Base-by-base conservation (phyloP, 441 rosid species). In the Isatis lusitanica region DNA sequence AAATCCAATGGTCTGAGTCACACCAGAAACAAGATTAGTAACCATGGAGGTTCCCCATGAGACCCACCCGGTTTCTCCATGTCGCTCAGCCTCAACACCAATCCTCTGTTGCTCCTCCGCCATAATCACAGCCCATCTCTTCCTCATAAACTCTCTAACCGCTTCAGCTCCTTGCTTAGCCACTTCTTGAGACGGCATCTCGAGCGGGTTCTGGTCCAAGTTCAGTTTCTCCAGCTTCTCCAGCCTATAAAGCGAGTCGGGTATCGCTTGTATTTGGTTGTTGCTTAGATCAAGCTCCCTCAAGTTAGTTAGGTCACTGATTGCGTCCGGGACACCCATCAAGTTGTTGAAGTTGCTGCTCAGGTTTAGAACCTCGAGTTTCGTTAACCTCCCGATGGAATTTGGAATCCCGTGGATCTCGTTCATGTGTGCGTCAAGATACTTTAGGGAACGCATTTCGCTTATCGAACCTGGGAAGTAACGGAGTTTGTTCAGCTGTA, bases 261-360 rank as follows among this genome's bases (percentile, higher is more conserved):
- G 91, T 62, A 88, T 83, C 18, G 69, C 74, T 52, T 74, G 81
- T 75, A 88, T 83, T 64, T 88, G 93, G 72, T 88, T 88, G 87
- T 88, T 86, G 85, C 91, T 86, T 10, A 86, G 84, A 79, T 88
- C 89, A 24, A 88, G 88, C 73, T 88, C 89, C 68, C 74, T 80
- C 9, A 88, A 74, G 73, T 84, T 85, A 39, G 60, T 66, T 6
- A 88, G 71, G 53, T 88, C 91, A n/a, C 83, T 69, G 5, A 86
- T 63, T 7, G 93, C 58, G 61, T 84, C 91, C 1, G 91, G 93
- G 9, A 86, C 79, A 63, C 74, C 71, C 1, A 79, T 79, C 78
- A 88, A 80, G 83, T 85, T 77, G 53, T 71, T 84, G 81, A 88
- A 88, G 44, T 88, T 88, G 78, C 91, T 86, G 80, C 91, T 78